Evolutionary conservation across 1,284 basidiomycete species (phyloP).

Genomic region (Takashimella tepidaria): DNA sequence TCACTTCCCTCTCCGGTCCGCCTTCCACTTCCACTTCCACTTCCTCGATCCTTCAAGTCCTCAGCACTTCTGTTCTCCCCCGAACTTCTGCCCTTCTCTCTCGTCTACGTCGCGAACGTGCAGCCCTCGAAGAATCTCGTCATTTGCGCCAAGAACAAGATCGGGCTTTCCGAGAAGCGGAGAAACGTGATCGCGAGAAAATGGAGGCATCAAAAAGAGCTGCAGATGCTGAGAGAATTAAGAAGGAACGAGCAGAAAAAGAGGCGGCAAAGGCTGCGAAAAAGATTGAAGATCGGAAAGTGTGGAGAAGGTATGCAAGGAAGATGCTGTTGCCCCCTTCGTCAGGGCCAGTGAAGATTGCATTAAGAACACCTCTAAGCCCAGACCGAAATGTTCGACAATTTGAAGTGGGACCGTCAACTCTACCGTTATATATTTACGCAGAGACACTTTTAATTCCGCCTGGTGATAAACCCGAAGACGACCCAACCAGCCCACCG

Average conservation of each 20-base stretch:
- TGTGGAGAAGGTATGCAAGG: constrained; percentile 42
- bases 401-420: constrained; percentile 23
- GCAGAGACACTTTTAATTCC: constrained; percentile 43
- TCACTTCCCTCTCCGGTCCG: constrained; percentile 76
- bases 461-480: constrained; percentile 10
- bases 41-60: constrained; percentile 58
- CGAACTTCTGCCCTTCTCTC: constrained; percentile 69
- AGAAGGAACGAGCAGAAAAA: constrained; percentile 41
- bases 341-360: constrained; percentile 26
- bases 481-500: constrained; percentile 35
- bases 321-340: constrained; percentile 34
- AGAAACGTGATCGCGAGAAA: constrained; percentile 61
- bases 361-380: constrained; percentile 34
- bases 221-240: constrained; percentile 20
- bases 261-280: constrained; percentile 18
- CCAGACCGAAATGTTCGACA: constrained; percentile 32
- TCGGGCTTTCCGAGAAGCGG: constrained; percentile 64
- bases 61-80: constrained; percentile 67
- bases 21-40: constrained; percentile 61
- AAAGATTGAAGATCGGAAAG: constrained; percentile 15
- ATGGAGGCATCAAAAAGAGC: constrained; percentile 22
- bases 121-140: constrained; percentile 60
- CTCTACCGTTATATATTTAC: constrained; percentile 38
- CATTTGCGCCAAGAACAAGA: constrained; percentile 75
- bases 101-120: constrained; percentile 54